Base-by-base conservation (phyloP, 78 protist species). In the Dictyostelium discoideum region DNA sequence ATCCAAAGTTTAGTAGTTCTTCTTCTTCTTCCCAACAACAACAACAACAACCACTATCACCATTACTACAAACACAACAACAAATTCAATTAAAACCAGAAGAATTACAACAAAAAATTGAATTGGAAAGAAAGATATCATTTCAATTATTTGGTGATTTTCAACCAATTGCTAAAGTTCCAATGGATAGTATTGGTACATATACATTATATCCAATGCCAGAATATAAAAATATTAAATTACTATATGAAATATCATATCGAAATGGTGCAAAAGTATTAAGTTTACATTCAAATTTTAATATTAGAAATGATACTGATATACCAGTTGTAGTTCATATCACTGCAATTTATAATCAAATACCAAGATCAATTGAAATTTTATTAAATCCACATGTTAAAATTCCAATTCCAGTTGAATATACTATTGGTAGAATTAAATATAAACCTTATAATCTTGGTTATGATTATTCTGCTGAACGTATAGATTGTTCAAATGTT, bases 121-220 rank as follows among this genome's bases (percentile, higher is more conserved):
- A 79, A 79, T 13, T 84, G 18, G 95, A 84, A 13, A 92, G 79
- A 73, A 84, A 84, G 92, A 92, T 92, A 54, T 92, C 95, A 20
- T 85, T 86, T 72, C 93, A 92, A 32, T 65, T 85, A 69, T 76
- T 42, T 57, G 96, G 92, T 46, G 82, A 86, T 8, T 92, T 92
- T 57, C 81, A 85, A 79, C 85, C 85, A 40, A 77, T 85, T 24
- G n/a, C 48, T 20, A 67, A 63, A 29, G 24, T 85, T 24, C 96
- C 96, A 42, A 82, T 90, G 77, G 95, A 90, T 63, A 82, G 39
- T 22, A 50, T 90, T 69, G 95, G 95, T n/a, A 90, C 95, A 3
- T 90, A 90, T 54, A 81, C 90, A 7, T 6, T 85, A 1, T 90
- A 85, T 42, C 93, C 96, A 85, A 78, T 85, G 88, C 92, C 87